Base-by-base conservation (phyloP, 495 filamentous ascomycete species). In the Penicillium tannophilum region DNA sequence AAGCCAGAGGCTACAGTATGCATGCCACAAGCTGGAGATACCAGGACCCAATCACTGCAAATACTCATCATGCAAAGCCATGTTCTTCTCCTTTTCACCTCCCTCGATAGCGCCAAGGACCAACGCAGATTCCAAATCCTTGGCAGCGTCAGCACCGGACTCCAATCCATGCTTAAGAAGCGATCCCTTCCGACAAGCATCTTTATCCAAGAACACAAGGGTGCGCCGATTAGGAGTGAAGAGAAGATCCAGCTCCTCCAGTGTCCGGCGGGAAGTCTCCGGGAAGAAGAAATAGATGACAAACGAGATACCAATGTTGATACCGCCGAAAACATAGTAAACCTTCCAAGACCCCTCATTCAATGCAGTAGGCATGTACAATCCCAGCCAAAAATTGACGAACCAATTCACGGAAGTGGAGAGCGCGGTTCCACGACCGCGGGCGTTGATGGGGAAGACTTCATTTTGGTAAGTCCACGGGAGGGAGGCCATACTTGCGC, bases 391-490 rank as follows among this genome's bases (percentile, higher is more conserved):
- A 12, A 48, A 48, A 28, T 48, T 48, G 24, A 48, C 46, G 26
- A 48, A 48, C 46, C 46, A 48, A 14, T 48, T 48, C 9, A 48
- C 46, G 7, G 46, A 48, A 14, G 46, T 48, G 31, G 46, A 48
- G 11, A 48, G 24, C 16, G 46, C 46, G 30, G 46, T 48, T n/a
- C 46, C 46, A 0, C 46, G 20, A 14, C 46, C 46, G 30, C 46
- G 46, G 1, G 46, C 46, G n/a, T 48, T 48, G 24, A 48, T 48
- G 0, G 46, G 46, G 12, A 48, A 48, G 46, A 48, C 46, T 16
- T 48, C 46, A 16, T 48, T 48, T 17, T 48, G 46, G n/a, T 48
- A 48, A 5, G 46, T 48, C 46, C 46, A 48, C 11, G 46, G 46
- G n/a, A 48, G 46, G 4, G 46, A 48, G 11, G 46, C 46, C 46